Percentiles rank a stretch among this genome's conserved stretches.
Evolutionary conservation across 2,329 filamentous ascomycete species (phyloP).

Genomic region (Tolypocladium pustulatum): DNA sequence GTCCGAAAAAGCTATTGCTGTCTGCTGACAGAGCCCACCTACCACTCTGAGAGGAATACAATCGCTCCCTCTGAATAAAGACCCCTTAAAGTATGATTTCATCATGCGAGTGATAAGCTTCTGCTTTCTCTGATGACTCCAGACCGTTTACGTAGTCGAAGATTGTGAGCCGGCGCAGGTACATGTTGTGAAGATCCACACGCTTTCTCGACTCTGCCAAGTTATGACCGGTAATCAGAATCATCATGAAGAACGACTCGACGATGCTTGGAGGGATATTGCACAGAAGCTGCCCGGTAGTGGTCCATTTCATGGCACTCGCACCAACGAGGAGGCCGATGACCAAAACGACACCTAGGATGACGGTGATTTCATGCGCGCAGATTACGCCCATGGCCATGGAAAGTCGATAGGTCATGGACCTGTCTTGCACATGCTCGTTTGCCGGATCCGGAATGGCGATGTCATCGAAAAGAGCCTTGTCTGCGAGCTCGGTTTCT

Average conservation of each 20-base stretch:
- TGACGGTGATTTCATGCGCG: slow-evolving; percentile 10
- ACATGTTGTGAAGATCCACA: slow-evolving; percentile 22
- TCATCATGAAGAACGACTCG: slow-evolving; percentile 15
- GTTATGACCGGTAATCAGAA: slow-evolving; percentile 13
- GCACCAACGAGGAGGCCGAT: slow-evolving; percentile 10
- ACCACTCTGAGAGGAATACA: neutral
- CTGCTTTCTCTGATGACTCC: neutral
- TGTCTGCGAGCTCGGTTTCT: slow-evolving; percentile 5
- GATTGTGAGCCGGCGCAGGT: slow-evolving; percentile 24
- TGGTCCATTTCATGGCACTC: slow-evolving; percentile 12
- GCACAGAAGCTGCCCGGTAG: slow-evolving; percentile 12
- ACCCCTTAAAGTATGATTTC: neutral
- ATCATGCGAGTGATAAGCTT: no score
- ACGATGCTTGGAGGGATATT: slow-evolving; percentile 13
- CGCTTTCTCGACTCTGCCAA: slow-evolving; percentile 9
- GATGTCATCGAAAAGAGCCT: slow-evolving; percentile 7
- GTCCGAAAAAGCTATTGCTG: neutral
- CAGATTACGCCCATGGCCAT: slow-evolving; percentile 9
- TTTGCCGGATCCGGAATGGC: slow-evolving; percentile 1
- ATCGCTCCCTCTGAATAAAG: neutral
- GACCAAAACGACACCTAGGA: slow-evolving; percentile 8
- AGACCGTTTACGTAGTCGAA: slow-evolving; percentile 27
- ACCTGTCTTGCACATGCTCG: neutral
- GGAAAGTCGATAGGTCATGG: slow-evolving; percentile 9
- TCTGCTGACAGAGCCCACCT: neutral